Evolutionary conservation across 768 basidiomycete species (phyloP).

Genomic region (Suillus decipiens): DNA sequence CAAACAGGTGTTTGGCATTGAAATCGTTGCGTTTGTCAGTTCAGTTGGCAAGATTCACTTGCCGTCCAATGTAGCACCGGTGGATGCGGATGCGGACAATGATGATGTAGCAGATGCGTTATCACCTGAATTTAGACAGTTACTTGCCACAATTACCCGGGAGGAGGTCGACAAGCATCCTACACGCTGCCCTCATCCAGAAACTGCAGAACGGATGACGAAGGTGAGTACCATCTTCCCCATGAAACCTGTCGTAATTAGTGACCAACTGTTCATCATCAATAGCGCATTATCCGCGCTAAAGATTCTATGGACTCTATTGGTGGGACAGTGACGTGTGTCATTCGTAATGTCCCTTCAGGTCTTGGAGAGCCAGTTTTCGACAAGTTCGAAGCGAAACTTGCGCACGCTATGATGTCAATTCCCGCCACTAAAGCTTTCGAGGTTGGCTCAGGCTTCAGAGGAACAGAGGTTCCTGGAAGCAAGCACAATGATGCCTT

Average conservation of each 20-base stretch:
- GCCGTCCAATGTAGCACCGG: conserved; percentile 49
- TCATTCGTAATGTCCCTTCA: conserved; percentile 85
- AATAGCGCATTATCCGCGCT: conserved; percentile 88
- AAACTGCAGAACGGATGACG: conserved; percentile 90
- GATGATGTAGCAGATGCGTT: conserved; percentile 72
- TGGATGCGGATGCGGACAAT: conserved; percentile 55
- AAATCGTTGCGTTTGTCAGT: conserved; percentile 96
- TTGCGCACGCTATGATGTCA: conserved; percentile 97
- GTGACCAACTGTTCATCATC: conserved; percentile 14
- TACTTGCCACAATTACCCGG: conserved; percentile 79
- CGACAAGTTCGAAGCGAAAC: conserved; percentile 95
- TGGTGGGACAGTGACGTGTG: conserved; percentile 97
- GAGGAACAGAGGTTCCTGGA: conserved; percentile 91
- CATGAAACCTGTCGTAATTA: conserved; percentile 38
- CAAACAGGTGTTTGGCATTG: conserved; percentile 80
- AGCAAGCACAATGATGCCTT: conserved; percentile 94
- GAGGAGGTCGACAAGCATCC: conserved; percentile 85
- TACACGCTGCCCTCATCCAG: conserved; percentile 88
- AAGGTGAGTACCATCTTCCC: conserved; percentile 49
- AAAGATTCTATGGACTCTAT: conserved; percentile 92
- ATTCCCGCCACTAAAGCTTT: conserved; percentile 99
- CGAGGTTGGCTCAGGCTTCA: conserved; percentile 96
- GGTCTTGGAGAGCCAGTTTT: conserved; percentile 98
- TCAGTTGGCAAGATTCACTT: conserved; percentile 93
- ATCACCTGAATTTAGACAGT: conserved; percentile 77